Base-by-base conservation (phyloP, 768 basidiomycete genomes). In the Boletus pseudo-olivaceus region DNA sequence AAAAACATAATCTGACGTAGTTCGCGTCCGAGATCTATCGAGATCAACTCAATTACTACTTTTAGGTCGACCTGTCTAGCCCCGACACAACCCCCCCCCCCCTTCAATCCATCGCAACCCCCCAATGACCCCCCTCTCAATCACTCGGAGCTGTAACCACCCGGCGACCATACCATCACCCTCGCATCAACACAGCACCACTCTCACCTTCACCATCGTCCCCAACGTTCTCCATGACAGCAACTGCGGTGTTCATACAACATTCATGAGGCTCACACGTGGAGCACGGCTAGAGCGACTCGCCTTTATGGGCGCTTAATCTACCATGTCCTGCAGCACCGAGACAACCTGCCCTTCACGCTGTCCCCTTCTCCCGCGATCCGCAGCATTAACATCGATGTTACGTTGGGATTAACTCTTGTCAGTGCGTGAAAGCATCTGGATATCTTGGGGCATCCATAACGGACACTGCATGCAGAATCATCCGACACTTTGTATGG, bases 1-100 rank as follows among this genome's bases (percentile, higher is more conserved):
- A 19, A 32, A 51, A 56, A 60, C 53, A 65, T 47, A 41, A 48
- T 47, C 38, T 65, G 63, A 65, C 63, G 64, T 63, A 41, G 58
- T 33, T 2, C 14, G 17, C 11, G 37, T 20, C 47, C 19, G 35
- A 59, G 57, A 56, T 55, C 29, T 45, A 51, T 35, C 37, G 17
- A 59, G 63, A 65, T 64, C 56, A 50, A 14, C 15, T 12, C 1
- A 9, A 12, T 19, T 53, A 0, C 55, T 45, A 3, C 5, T 38
- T 48, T 33, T 0, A 26, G 52, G 11, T 10, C 1, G 9, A 4
- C 8, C 29, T 7, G 20, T 30, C 12, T 38, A 29, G 9, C 15
- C 15, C 42, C 55, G 42, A 19, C 38, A 8, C 39, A 4, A 38
- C 29, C 17, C 33, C 33, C 33, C 53, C 41, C n/a, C 39, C n/a